phyloP scores from a whole-genome alignment of 805 yeast genomes.

The Lipomyces oligophaga region DNA sequence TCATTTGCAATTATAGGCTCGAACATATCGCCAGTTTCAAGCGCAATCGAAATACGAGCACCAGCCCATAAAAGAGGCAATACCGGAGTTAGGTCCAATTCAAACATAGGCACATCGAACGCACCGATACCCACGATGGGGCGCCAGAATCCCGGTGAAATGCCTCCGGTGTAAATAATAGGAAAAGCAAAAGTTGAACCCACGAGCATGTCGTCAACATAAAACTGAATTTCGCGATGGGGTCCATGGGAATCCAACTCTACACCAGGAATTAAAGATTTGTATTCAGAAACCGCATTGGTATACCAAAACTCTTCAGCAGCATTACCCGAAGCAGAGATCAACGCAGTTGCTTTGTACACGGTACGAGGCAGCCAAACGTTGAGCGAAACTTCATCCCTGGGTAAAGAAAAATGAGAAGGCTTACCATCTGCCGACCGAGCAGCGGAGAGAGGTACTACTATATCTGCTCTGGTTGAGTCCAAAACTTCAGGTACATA shows the following conservation, averaged over 20 bases:
- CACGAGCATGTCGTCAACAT: conserved; percentile 46
- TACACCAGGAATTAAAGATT: conserved; percentile 36
- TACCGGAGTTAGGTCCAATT: conserved; percentile 65
- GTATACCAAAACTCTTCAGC: conserved; percentile 84
- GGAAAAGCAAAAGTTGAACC: conserved; percentile 67
- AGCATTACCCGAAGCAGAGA: conserved; percentile 70
- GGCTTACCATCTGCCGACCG: conserved; percentile 17
- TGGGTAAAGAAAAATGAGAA: conserved; percentile 33
- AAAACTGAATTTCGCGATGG: conserved; percentile 60
- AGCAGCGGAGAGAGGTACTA: conserved; percentile 19
- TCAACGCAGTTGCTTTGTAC: conserved; percentile 52
- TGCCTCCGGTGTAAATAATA: conserved; percentile 74
- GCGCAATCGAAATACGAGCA: conserved; percentile 50
- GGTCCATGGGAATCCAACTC: conserved; percentile 60
- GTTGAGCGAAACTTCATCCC: conserved; percentile 49
- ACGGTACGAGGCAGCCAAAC: conserved; percentile 53
- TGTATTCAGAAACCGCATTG: conserved; percentile 47
- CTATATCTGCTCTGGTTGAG: conserved; percentile 9
- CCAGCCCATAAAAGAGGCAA: conserved; percentile 66
- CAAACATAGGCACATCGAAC: conserved; percentile 67
- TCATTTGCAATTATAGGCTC: conserved; percentile 18
- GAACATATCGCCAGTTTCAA: conserved; percentile 89
- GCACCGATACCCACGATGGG: conserved; percentile 73
- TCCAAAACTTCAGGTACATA: conserved; percentile 15
- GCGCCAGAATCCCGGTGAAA: conserved; percentile 75